Evolutionary conservation across 257 asterid genomes (phyloP).

Genomic region (Echium plantagineum): DNA sequence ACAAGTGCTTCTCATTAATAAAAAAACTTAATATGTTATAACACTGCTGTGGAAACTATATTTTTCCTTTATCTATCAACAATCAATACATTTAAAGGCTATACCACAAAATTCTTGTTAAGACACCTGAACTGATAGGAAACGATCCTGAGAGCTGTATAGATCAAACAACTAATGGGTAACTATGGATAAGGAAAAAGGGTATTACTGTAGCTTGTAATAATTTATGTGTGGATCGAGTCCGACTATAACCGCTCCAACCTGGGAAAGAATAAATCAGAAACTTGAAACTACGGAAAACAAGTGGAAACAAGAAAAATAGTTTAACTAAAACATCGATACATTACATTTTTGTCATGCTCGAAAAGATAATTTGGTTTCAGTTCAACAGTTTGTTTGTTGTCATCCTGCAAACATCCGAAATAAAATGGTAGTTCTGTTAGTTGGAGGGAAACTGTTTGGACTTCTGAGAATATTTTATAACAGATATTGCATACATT

Average conservation of each 20-base stretch:
- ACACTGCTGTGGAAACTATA: too few species aligned
- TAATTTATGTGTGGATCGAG: conserved; percentile 68
- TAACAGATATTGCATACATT: too few species aligned
- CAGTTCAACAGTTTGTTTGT: conserved; percentile 50
- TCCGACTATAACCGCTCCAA: conserved; percentile 97
- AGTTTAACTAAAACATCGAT: conserved; percentile 9
- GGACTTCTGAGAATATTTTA: too few species aligned
- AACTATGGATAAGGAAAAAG: conserved; percentile 15
- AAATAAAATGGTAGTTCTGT: too few species aligned
- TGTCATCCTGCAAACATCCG: conserved; percentile 56
- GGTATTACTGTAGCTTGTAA: conserved; percentile 79
- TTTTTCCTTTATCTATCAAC: too few species aligned
- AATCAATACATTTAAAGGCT: too few species aligned
- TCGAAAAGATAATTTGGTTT: conserved; percentile 47
- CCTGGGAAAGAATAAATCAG: conserved; percentile 36
- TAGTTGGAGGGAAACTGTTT: too few species aligned
- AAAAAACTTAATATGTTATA: too few species aligned
- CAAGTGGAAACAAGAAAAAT: not conserved
- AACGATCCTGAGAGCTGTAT: not conserved
- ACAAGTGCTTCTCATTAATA: too few species aligned
- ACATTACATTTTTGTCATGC: conserved; percentile 64
- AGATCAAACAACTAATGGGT: not conserved
- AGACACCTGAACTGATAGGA: not conserved
- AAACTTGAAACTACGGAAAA: conserved; percentile 8
- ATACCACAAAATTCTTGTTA: too few species aligned